These are phyloP conservation scores for Eucalyptus decipiens DNA, from an alignment of 345 rosid genomes.

Conservation along the genomic window DNA sequence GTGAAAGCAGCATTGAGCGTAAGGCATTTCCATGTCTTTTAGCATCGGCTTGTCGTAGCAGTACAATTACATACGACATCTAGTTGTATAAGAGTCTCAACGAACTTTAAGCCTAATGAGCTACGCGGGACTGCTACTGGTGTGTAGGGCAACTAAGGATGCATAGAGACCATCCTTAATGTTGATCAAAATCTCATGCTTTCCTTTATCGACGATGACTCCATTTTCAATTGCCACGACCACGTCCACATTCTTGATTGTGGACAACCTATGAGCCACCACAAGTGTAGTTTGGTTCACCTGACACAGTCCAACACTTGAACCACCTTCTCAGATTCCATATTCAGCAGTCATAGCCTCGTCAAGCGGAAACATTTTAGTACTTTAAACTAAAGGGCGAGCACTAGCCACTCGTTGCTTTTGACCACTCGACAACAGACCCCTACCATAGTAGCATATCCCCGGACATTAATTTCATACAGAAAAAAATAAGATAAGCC, in stretches of 20 bases:
- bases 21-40: too few species aligned
- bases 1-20: too few species aligned
- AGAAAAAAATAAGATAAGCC: not conserved
- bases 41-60: too few species aligned
- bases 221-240: constrained; percentile 45
- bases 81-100: too few species aligned
- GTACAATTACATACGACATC: too few species aligned
- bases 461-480: constrained; percentile 5
- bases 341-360: constrained; percentile 45
- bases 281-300: constrained; percentile 24
- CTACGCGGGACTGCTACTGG: too few species aligned
- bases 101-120: too few species aligned
- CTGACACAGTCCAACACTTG: constrained; percentile 35
- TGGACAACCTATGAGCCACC: constrained; percentile 43
- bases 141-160: constrained; percentile 21
- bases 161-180: constrained; percentile 30
- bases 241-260: constrained; percentile 45
- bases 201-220: constrained; percentile 43
- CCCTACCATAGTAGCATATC: constrained; percentile 36
- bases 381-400: constrained; percentile 28
- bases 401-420: constrained; percentile 53
- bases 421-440: constrained; percentile 38
- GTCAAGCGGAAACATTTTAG: constrained; percentile 30
- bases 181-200: constrained; percentile 28
- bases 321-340: constrained; percentile 41